A percentile compares a stretch with the other conserved stretches of the same genome.
Evolutionary conservation across 805 yeast genomes (phyloP).

Genomic region (Yamadazyma insecticola): DNA sequence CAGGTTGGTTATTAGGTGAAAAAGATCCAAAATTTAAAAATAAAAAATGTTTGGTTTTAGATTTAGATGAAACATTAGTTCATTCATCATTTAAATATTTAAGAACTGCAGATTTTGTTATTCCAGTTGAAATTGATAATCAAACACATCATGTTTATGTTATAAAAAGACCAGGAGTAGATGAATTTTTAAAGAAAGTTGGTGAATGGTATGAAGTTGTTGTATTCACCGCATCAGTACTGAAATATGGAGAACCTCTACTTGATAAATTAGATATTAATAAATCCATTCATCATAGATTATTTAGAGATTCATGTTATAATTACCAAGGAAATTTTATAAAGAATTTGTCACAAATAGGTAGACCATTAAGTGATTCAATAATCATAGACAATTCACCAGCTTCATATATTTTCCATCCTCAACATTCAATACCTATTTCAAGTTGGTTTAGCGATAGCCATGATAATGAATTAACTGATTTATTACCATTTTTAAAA

Average conservation of each 20-base stretch:
- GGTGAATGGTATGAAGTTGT: conserved; percentile 91
- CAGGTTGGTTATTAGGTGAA: conserved; percentile 63
- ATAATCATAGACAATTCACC: conserved; percentile 97
- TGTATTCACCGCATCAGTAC: conserved; percentile 93
- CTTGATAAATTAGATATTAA: conserved; percentile 81
- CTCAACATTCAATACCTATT: conserved; percentile 95
- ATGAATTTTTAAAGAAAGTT: conserved; percentile 78
- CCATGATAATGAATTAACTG: conserved; percentile 92
- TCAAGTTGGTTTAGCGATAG: conserved; percentile 98
- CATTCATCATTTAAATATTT: conserved; percentile 92
- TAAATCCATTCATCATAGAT: conserved; percentile 77
- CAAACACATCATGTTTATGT: conserved; percentile 93
- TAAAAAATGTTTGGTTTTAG: conserved; percentile 84
- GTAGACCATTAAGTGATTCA: conserved; percentile 80
- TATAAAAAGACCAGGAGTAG: conserved; percentile 97
- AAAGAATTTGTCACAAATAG: conserved; percentile 89
- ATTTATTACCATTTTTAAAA: conserved; percentile 84
- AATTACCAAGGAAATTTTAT: conserved; percentile 93
- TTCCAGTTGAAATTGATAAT: conserved; percentile 94
- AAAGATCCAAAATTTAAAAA: conserved; percentile 45
- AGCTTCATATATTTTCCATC: conserved; percentile 96
- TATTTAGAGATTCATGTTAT: conserved; percentile 91
- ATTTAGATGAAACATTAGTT: conserved; percentile 92
- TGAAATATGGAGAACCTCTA: conserved; percentile 94
- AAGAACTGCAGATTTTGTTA: conserved; percentile 91